Percentiles rank a stretch among this genome's conserved stretches.
Evolutionary conservation across 345 rosid genomes (phyloP).

Genomic region (Citrus mangshanensis): DNA sequence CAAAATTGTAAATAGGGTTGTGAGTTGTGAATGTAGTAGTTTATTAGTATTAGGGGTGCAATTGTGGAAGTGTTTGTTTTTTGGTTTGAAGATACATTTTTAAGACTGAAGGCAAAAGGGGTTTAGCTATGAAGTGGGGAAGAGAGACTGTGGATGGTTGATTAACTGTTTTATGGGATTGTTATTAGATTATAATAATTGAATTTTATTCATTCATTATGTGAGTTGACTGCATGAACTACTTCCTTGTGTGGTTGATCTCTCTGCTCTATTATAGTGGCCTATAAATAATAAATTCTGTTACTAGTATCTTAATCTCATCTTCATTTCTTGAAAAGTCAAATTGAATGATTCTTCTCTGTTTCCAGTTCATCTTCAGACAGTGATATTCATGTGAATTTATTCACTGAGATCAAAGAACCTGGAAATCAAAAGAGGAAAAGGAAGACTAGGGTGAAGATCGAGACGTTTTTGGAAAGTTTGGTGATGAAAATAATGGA

Average conservation of each 20-base stretch:
- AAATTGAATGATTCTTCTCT: background rate
- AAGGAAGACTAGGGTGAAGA: conserved; percentile 39
- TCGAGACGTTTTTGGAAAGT: conserved; percentile 48
- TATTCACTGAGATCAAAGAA: conserved; percentile 20
- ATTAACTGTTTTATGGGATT: background rate
- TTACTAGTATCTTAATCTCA: background rate
- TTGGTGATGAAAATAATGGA: conserved; percentile 59
- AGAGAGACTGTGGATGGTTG: background rate
- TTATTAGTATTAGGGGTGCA: background rate
- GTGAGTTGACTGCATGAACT: background rate
- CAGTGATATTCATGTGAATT: conserved; percentile 30
- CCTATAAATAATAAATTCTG: background rate
- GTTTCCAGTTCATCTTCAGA: conserved; percentile 47
- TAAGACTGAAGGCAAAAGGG: background rate
- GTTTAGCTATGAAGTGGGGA: background rate
- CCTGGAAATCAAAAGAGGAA: conserved; percentile 46
- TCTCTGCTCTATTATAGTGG: background rate
- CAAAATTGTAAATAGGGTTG: background rate
- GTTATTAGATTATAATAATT: background rate
- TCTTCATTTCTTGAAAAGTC: background rate
- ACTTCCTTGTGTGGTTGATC: background rate
- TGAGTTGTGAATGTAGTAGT: background rate
- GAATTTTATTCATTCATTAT: background rate
- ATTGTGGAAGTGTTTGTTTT: background rate
- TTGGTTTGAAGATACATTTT: no score